phyloP scores from a whole-genome alignment of 2,329 filamentous ascomycete genomes.

The Periglandula ipomoeae region DNA sequence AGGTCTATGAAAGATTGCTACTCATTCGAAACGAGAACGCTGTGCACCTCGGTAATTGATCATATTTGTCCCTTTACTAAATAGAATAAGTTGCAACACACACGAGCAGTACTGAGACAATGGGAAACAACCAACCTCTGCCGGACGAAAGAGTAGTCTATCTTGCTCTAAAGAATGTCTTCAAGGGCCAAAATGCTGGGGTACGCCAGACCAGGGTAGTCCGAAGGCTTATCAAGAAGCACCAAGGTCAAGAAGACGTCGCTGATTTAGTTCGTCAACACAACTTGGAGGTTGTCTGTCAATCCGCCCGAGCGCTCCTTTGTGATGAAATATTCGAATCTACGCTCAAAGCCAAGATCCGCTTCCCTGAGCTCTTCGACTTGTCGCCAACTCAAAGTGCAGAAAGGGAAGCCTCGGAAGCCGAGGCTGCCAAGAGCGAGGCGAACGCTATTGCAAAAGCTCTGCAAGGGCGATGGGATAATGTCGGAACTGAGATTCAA shows the following conservation, averaged over 20 bases:
- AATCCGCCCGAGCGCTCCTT: background rate
- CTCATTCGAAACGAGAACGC: background rate
- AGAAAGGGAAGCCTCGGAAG: conserved; percentile 2
- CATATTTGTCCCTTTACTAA: background rate
- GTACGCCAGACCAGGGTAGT: background rate
- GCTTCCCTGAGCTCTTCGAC: conserved; percentile 4
- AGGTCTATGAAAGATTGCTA: background rate
- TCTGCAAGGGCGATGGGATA: too few species aligned
- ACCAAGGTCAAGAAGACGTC: background rate
- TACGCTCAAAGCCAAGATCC: conserved; percentile 5
- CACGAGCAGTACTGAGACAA: background rate
- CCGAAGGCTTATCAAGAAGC: background rate
- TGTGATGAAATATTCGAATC: background rate
- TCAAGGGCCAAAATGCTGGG: background rate
- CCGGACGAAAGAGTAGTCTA: background rate
- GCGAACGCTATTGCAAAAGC: background rate
- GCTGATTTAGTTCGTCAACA: background rate
- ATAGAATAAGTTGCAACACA: background rate
- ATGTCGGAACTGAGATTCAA: too few species aligned
- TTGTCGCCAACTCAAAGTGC: conserved; percentile 1
- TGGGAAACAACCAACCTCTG: background rate
- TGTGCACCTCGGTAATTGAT: too few species aligned
- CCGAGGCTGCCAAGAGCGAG: conserved; percentile 2
- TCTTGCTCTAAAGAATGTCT: background rate
- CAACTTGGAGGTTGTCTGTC: background rate